Conservation (phyloP, 805 yeast genomes). For the Kodamaea lidongshanica region DNA sequence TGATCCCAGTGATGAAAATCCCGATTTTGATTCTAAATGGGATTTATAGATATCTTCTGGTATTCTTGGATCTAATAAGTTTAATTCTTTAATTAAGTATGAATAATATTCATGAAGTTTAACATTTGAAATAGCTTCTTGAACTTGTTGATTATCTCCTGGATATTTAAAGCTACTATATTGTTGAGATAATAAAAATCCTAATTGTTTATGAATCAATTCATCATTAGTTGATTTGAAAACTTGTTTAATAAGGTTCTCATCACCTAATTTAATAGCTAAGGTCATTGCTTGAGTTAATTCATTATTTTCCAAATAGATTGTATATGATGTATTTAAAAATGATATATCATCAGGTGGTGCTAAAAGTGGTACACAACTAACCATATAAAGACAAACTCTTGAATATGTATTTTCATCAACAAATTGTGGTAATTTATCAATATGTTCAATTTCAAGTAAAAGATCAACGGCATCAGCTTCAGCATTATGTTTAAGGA, state of each 20-base stretch:
- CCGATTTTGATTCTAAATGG: conserved; percentile 69
- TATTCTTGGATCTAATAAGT: conserved; percentile 79
- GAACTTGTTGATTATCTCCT: conserved; percentile 64
- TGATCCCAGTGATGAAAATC: conserved; percentile 49
- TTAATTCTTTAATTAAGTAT: conserved; percentile 80
- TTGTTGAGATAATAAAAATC: conserved; percentile 81
- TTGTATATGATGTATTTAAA: conserved; percentile 80
- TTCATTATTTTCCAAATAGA: conserved; percentile 72
- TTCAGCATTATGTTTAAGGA: conserved; percentile 92
- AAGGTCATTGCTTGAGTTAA: conserved; percentile 84
- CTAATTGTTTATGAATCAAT: conserved; percentile 80
- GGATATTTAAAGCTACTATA: conserved; percentile 66
- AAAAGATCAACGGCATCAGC: conserved; percentile 96
- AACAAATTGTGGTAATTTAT: conserved; percentile 73
- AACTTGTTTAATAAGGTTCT: conserved; percentile 66
- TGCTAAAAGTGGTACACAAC: conserved; percentile 93
- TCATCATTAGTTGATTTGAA: conserved; percentile 75
- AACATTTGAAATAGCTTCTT: conserved; percentile 77
- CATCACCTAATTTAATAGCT: conserved; percentile 86
- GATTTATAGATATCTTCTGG: conserved; percentile 94
- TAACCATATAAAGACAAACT: conserved; percentile 89
- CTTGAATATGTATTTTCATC: conserved; percentile 80
- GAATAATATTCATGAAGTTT: conserved; percentile 72
- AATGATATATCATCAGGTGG: conserved; percentile 90
- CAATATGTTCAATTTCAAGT: conserved; percentile 83